These are phyloP conservation scores for Cucurbita pepo DNA, from an alignment of 306 rosid species.

Conservation along the genomic window DNA sequence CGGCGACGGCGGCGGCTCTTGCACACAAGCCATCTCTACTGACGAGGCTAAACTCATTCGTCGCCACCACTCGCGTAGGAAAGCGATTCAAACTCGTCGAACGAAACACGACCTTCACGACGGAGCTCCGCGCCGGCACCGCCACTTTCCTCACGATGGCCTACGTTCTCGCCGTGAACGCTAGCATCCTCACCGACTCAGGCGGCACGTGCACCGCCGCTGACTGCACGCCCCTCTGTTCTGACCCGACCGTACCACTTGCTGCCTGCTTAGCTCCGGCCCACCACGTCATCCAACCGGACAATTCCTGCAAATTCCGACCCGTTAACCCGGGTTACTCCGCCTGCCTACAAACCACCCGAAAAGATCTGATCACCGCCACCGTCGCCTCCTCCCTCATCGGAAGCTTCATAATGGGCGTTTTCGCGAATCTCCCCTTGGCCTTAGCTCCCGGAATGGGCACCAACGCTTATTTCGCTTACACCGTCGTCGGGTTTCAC, in stretches of 20 bases:
- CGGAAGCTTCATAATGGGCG: conserved; percentile 81
- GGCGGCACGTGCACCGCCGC: conserved; percentile 75
- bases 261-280: conserved; percentile 24
- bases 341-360: conserved; percentile 40
- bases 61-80: conserved; percentile 40
- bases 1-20: background rate
- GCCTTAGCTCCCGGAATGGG: conserved; percentile 97
- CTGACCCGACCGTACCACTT: conserved; percentile 31
- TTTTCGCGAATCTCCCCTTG: conserved; percentile 70
- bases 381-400: conserved; percentile 69
- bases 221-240: conserved; percentile 75
- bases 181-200: conserved; percentile 73
- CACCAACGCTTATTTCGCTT: conserved; percentile 82
- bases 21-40: background rate
- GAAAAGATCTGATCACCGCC: conserved; percentile 76
- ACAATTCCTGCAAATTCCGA: conserved; percentile 39
- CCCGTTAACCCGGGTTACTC: conserved; percentile 81
- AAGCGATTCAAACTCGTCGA: conserved; percentile 61
- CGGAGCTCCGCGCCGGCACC: conserved; percentile 93
- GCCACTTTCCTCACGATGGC: conserved; percentile 99
- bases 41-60: conserved; percentile 36
- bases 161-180: conserved; percentile 90
- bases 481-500: conserved; percentile 87
- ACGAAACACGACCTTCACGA: conserved; percentile 72
- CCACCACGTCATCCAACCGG: conserved; percentile 35